Conservation (phyloP, 805 yeast species). For the Kodamaea hsintzibuensis region DNA sequence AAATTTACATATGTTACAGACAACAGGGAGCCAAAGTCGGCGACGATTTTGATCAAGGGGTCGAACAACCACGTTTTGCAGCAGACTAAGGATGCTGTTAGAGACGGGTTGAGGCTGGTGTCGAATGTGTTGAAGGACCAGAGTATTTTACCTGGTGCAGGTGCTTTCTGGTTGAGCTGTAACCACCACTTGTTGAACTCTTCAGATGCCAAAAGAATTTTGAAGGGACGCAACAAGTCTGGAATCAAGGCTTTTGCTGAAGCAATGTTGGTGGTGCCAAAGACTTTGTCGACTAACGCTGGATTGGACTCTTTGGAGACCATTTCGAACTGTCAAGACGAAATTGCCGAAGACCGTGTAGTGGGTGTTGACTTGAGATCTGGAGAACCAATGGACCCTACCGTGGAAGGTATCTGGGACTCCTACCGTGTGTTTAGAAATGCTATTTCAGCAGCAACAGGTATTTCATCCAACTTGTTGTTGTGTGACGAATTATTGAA, state of each 20-base stretch:
- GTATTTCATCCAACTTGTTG: slow-evolving; percentile 88
- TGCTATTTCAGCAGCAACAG: slow-evolving; percentile 88
- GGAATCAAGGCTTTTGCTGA: slow-evolving; percentile 95
- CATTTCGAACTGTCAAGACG: slow-evolving; percentile 86
- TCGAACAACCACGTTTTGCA: slow-evolving; percentile 85
- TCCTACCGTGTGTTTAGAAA: slow-evolving; percentile 92
- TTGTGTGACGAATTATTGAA: slow-evolving; percentile 94
- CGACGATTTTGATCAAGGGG: slow-evolving; percentile 90
- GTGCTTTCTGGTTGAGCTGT: slow-evolving; percentile 89
- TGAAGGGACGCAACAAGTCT: slow-evolving; percentile 82
- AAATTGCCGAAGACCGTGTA: slow-evolving; percentile 71
- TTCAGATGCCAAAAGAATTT: slow-evolving; percentile 47
- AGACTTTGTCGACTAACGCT: slow-evolving; percentile 87
- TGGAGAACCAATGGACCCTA: slow-evolving; percentile 96
- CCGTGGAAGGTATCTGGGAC: slow-evolving; percentile 95
- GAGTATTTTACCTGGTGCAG: slow-evolving; percentile 92
- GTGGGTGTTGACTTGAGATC: slow-evolving; percentile 89
- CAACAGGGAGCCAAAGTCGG: slow-evolving; percentile 83
- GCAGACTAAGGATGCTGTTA: slow-evolving; percentile 94
- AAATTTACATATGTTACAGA: slow-evolving; percentile 96
- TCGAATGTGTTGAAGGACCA: slow-evolving; percentile 87
- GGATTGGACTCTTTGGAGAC: slow-evolving; percentile 94
- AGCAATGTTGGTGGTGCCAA: slow-evolving; percentile 87
- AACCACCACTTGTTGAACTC: slow-evolving; percentile 58
- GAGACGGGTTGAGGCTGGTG: slow-evolving; percentile 96